These are phyloP conservation scores for Monosporascus ibericus DNA, from an alignment of 2,329 filamentous ascomycete species.

Conservation along the genomic window DNA sequence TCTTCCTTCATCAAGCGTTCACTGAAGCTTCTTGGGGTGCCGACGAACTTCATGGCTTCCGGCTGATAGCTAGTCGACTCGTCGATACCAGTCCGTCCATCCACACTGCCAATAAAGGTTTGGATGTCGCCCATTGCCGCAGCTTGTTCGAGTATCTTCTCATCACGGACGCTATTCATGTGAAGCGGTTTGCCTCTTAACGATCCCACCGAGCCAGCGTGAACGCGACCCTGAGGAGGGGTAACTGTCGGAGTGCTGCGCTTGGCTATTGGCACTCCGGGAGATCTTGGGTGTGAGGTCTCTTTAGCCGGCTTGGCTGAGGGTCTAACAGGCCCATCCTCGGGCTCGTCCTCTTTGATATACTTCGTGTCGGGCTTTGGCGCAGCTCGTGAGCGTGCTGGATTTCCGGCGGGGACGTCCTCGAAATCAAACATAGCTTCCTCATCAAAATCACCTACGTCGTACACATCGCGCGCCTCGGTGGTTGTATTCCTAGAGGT, in stretches of 20 bases:
- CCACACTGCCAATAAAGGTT: slow-evolving; percentile 47
- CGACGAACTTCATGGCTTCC: slow-evolving; percentile 30
- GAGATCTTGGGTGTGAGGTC: slow-evolving; percentile 36
- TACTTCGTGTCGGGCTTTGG: slow-evolving; percentile 20
- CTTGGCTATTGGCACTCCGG: slow-evolving; percentile 35
- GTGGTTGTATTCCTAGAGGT: slow-evolving; percentile 6
- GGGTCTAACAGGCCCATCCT: slow-evolving; percentile 11
- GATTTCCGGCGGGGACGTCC: slow-evolving; percentile 19
- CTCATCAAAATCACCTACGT: slow-evolving; percentile 20
- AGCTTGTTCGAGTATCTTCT: slow-evolving; percentile 42
- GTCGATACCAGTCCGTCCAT: slow-evolving; percentile 44
- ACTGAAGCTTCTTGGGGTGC: slow-evolving; percentile 41
- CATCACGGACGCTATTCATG: slow-evolving; percentile 45
- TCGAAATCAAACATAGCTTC: slow-evolving; percentile 44
- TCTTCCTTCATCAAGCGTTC: slow-evolving; percentile 45
- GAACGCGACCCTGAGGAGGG: slow-evolving; percentile 28
- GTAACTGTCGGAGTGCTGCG: slow-evolving; percentile 22
- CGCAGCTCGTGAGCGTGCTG: slow-evolving; percentile 7
- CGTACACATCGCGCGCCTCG: slow-evolving; percentile 1
- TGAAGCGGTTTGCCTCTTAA: slow-evolving; percentile 48
- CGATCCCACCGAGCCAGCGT: slow-evolving; percentile 42
- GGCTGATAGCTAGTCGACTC: slow-evolving; percentile 39
- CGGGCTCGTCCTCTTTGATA: slow-evolving; percentile 31
- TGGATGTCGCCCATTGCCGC: slow-evolving; percentile 42
- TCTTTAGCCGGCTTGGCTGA: slow-evolving; percentile 13